Conservation (phyloP, 116 monocot genomes). For the Zostera marina region DNA sequence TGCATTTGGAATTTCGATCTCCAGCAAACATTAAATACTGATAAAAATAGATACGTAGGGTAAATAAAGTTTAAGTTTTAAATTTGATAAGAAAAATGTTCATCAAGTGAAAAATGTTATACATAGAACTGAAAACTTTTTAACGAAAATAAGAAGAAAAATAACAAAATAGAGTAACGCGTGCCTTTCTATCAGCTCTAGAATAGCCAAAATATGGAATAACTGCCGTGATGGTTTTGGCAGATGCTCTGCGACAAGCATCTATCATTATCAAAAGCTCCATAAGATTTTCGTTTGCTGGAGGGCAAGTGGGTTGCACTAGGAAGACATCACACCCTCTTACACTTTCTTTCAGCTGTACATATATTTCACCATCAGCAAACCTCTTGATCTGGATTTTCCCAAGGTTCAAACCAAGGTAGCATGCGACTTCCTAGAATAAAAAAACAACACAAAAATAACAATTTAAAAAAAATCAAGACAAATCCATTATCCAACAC, state of each 20-base stretch:
- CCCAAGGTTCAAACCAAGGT: slow-evolving; percentile 75
- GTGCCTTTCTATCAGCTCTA: slow-evolving; percentile 94
- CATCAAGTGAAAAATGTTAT: too few relatives aligned
- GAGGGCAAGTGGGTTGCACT: slow-evolving; percentile 91
- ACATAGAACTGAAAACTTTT: too few relatives aligned
- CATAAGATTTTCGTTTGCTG: slow-evolving; percentile 97
- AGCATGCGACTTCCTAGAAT: slow-evolving; percentile 67
- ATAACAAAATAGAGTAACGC: not conserved
- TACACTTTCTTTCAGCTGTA: slow-evolving; percentile 93
- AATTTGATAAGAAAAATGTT: too few relatives aligned
- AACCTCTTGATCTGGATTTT: slow-evolving; percentile 87
- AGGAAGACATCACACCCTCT: slow-evolving; percentile 94
- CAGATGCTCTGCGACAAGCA: slow-evolving; percentile 93
- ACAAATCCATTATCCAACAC: too few relatives aligned
- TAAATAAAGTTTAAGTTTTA: too few relatives aligned
- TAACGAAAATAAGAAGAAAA: not conserved
- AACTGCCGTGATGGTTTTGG: slow-evolving; percentile 89
- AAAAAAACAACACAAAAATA: not conserved
- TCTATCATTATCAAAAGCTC: slow-evolving; percentile 95
- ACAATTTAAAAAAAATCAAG: not conserved
- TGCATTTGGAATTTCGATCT: not conserved
- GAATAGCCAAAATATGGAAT: slow-evolving; percentile 99
- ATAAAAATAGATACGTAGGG: too few relatives aligned
- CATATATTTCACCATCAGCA: slow-evolving; percentile 96
- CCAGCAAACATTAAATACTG: too few relatives aligned